A percentile compares a stretch with the other conserved stretches of the same genome.
These are phyloP conservation scores for Penicillium salamii DNA, from an alignment of 495 filamentous ascomycete genomes.

Conservation along the genomic window DNA sequence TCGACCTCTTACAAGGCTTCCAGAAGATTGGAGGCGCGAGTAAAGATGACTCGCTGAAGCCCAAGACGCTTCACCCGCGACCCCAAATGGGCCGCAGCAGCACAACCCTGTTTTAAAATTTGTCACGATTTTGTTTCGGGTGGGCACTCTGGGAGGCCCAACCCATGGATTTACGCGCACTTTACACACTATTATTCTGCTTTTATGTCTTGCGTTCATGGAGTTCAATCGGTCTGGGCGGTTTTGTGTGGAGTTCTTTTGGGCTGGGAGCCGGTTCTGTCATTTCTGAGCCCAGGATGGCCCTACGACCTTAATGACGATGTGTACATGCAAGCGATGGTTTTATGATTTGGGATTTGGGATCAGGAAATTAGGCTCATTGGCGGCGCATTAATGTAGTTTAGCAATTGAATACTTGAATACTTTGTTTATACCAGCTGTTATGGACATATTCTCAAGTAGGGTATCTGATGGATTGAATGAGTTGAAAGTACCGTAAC, in stretches of 20 bases:
- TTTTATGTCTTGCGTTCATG: conserved; percentile 16
- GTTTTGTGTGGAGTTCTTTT: conserved; percentile 32
- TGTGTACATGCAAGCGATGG: conserved; percentile 46
- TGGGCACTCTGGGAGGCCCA: conserved; percentile 1
- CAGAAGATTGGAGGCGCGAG: conserved; percentile 72
- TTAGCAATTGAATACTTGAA: conserved; percentile 28
- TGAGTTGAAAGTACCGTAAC: conserved; percentile 16
- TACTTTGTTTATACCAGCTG: conserved; percentile 3
- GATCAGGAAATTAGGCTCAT: conserved; percentile 19
- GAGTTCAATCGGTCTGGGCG: conserved; percentile 24
- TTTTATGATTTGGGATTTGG: conserved; percentile 32
- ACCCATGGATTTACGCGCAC: not conserved
- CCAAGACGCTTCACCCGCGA: conserved; percentile 30
- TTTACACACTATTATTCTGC: conserved; percentile 7
- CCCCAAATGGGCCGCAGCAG: conserved; percentile 44
- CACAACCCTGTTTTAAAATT: conserved; percentile 40
- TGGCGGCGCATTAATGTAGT: conserved; percentile 20
- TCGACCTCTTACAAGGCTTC: conserved; percentile 87
- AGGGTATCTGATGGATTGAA: conserved; percentile 27
- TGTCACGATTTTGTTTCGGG: not conserved
- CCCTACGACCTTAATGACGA: conserved; percentile 46
- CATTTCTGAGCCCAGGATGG: conserved; percentile 30
- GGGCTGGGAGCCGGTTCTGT: conserved; percentile 27
- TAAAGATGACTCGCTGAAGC: conserved; percentile 30
- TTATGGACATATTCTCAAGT: not conserved